Evolutionary conservation across 345 rosid genomes (phyloP), one percentile per base, ranked within the genome.

Genomic region (Brassica cretica): DNA sequence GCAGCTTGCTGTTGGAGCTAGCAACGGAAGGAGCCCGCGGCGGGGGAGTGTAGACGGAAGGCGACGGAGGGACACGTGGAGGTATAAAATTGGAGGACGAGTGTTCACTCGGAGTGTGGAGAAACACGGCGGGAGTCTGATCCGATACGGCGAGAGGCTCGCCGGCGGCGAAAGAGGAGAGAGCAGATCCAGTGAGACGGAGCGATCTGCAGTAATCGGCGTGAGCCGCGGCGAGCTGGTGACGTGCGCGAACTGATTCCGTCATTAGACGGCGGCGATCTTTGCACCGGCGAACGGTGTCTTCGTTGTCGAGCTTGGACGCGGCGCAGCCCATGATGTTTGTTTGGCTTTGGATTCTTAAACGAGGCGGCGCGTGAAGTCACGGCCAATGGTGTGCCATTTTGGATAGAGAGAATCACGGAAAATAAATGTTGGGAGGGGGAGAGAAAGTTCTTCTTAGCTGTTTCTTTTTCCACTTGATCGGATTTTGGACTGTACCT

Each of bases 221-320:
- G 85, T 93, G 98, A 63, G 99, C 97, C 0, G 90, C 87, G 25
- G 99, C 98, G 0, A 95, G 82, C 39, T 86, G 91, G 84, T 93
- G 97, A 8, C 99, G 91, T 3, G 99, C 87, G 73, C 61, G 78
- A 60, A 95, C 97, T 19, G 98, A 92, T 70, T 91, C 96, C 67
- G 92, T 89, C 86, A 95, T 93, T 3, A 95, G 84, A 86, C 96
- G 98, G 79, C 99, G 96, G 4, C 99, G 94, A 15, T 95, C 98
- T 76, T 95, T 95, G 84, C 99, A 95, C 18, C 93, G 90, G 63
- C 98, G 79, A 4, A 95, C 99, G 0, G 90, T 88, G 65, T 95
- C 99, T 74, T 95, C 99, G 80, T 93, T 93, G 78, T 91, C 99
- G 12, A 93, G 92, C 82, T 91, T 93, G 1, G 99, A 95, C 5